Conservation (phyloP, 352 stramenopile species). For the Pythium grandisporangium region DNA sequence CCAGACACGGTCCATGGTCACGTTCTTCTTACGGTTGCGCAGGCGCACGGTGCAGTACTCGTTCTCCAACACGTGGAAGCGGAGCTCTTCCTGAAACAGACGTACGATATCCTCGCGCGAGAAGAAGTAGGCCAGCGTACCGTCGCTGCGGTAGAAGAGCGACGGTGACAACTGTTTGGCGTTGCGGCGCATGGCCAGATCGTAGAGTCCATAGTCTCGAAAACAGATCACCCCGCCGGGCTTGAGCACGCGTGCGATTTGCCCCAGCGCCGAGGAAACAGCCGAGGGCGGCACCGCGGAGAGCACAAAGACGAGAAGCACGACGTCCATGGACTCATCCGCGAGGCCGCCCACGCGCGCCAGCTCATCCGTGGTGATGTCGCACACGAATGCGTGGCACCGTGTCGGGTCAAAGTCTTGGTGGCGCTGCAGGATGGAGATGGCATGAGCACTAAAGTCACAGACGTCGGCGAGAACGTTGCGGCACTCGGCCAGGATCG, state of each 20-base stretch:
- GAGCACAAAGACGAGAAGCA: constrained; percentile 80
- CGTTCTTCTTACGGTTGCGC: constrained; percentile 56
- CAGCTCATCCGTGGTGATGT: constrained; percentile 51
- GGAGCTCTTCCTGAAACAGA: constrained; percentile 29
- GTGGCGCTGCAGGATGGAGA: constrained; percentile 54
- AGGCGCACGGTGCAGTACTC: constrained; percentile 73
- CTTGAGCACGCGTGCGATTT: constrained; percentile 40
- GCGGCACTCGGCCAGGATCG: constrained; percentile 57
- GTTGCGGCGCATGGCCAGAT: constrained; percentile 80
- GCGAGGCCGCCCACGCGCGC: too few relatives aligned
- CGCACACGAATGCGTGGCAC: constrained; percentile 65
- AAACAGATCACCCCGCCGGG: constrained; percentile 76
- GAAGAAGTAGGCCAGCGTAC: constrained; percentile 75
- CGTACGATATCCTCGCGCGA: constrained; percentile 38
- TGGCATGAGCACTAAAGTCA: constrained; percentile 78
- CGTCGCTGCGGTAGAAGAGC: constrained; percentile 72
- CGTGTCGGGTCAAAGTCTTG: constrained; percentile 28
- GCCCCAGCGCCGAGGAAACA: constrained; percentile 37
- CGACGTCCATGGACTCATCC: constrained; percentile 51
- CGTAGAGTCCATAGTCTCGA: constrained; percentile 82
- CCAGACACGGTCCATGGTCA: constrained; percentile 76
- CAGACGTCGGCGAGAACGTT: constrained; percentile 64
- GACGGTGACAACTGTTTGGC: constrained; percentile 42
- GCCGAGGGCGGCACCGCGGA: constrained; percentile 57
- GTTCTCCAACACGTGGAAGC: constrained; percentile 47